These are phyloP conservation scores for Rutstroemia sp. DNA, from an alignment of 2,329 filamentous ascomycete species.

Conservation along the genomic window DNA sequence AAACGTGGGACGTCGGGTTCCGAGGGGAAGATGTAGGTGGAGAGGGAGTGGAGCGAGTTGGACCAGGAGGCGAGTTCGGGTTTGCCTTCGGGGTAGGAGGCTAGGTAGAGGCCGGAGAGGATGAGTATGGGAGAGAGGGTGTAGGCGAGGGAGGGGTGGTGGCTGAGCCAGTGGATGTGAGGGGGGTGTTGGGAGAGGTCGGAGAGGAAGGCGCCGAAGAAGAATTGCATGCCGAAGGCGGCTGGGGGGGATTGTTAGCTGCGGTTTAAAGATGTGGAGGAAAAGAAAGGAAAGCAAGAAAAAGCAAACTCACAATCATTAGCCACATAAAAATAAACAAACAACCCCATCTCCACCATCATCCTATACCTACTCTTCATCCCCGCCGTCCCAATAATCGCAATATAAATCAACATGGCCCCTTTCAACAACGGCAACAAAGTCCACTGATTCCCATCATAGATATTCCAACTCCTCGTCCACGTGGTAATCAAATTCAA, in stretches of 20 bases:
- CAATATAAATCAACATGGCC: slow-evolving; percentile 47
- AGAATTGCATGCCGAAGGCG: slow-evolving; percentile 50
- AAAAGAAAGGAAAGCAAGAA: not conserved
- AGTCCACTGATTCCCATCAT: slow-evolving; percentile 54
- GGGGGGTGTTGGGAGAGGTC: slow-evolving; percentile 47
- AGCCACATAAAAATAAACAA: slow-evolving; percentile 38
- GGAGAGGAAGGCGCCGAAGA: slow-evolving; percentile 54
- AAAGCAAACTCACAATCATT: slow-evolving; percentile 23
- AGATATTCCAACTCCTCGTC: slow-evolving; percentile 41
- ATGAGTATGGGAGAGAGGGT: slow-evolving; percentile 43
- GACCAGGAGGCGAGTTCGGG: slow-evolving; percentile 49
- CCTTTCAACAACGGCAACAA: slow-evolving; percentile 46
- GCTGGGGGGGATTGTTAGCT: slow-evolving; percentile 22
- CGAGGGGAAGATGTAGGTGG: slow-evolving; percentile 38
- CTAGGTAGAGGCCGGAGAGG: slow-evolving; percentile 46
- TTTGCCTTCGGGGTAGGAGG: slow-evolving; percentile 51
- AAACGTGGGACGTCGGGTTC: slow-evolving; percentile 42
- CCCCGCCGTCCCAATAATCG: slow-evolving; percentile 43
- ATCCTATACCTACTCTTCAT: slow-evolving; percentile 43
- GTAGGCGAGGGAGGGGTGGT: slow-evolving; percentile 36
- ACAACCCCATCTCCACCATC: slow-evolving; percentile 38
- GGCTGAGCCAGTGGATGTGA: slow-evolving; percentile 38
- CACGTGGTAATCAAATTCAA: slow-evolving; percentile 43
- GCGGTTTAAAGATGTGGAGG: not conserved
- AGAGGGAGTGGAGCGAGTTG: slow-evolving; percentile 33